Base-by-base conservation (phyloP, 495 filamentous ascomycete genomes). In the Podospora bellae-mahoneyi region DNA sequence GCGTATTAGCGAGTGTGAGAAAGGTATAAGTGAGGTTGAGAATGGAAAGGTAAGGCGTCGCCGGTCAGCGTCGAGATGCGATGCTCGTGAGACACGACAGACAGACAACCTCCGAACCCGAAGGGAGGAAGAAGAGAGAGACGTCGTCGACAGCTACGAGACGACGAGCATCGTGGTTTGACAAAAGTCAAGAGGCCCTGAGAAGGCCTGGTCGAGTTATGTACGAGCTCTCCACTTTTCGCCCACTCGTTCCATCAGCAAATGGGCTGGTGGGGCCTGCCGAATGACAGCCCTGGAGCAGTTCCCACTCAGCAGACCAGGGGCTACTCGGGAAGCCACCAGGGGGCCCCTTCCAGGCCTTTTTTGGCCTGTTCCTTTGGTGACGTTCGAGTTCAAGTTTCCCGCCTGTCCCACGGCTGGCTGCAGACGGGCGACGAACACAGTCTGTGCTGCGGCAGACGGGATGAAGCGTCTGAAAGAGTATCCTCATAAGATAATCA, bases 201-300 rank as follows among this genome's bases (percentile, higher is more conserved):
- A 59, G 68, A 64, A 48, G 60, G 39, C 57, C 69, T 65, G 16
- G 55, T 44, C 53, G 64, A 39, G 28, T 66, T 70, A 62, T 64
- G 68, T 64, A 64, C 60, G 68, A 67, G 26, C 23, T 53, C 65
- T 65, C 69, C 69, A 70, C 69, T 54, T 67, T 65, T 67, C 15
- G 55, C 57, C 57, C 61, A 66, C 30, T 48, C 61, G 66, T 19
- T 60, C 64, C 64, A 58, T 48, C 62, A 55, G 67, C 56, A 59
- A 62, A 13, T 19, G 57, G 61, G 28, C 13, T 4, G 61, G 32
- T 28, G 61, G 59, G 61, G 61, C 61, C 32, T 63, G 30, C 13
- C 28, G 55, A 58, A 58, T 58, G 55, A 58, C 55, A 58, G 4
- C n/a, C 55, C n/a, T 20, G 55, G 23, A 58, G 55, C n/a, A 19